Evolutionary conservation across 306 rosid genomes (phyloP), one percentile per base, ranked within the genome.

Genomic region (Dryas octopetala): DNA sequence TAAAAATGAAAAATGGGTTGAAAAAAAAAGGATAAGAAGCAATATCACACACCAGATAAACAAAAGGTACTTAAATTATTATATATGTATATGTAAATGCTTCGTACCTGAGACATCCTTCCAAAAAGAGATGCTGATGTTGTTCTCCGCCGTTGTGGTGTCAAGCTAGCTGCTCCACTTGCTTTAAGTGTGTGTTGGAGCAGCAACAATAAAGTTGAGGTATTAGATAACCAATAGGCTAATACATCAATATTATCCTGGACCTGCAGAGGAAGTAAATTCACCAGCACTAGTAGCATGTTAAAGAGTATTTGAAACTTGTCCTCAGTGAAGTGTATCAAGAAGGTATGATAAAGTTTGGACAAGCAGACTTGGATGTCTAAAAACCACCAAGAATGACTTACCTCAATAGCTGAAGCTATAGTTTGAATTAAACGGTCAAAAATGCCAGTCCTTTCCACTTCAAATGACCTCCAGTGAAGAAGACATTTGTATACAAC

Each of bases 121-220:
- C 99, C 99, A 79, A 96, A 96, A 73, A 96, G 87, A 79, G 99
- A 88, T 62, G 99, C 87, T 47, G 99, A 88, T 58, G 97, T 49
- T 66, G 97, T 84, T 83, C 99, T 89, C 76, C 99, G 91, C 75
- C 99, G 91, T 61, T 92, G 99, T 63, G 99, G 99, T 68, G 99
- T 96, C 91, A 96, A 82, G 96, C 96, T 92, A 75, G 99, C 99
- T 47, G 99, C 99, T 70, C 99, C 99, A 80, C 86, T 96, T 78
- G 98, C 99, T 85, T 96, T 96, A 62, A 96, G 99, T 9, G 99
- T 96, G 76, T 96, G 99, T 89, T 96, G 99, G 77, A 96, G 99
- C 68, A 96, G 89, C 83, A 92, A 82, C 79, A 96, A 71, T 83
- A 96, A 87, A 68, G 99, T 96, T 17, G 99, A 96, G 80, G 99